Percentiles rank a stretch among this genome's conserved stretches.
These are phyloP conservation scores for Neonectria ditissima DNA, from an alignment of 2,329 filamentous ascomycete species.

Conservation along the genomic window DNA sequence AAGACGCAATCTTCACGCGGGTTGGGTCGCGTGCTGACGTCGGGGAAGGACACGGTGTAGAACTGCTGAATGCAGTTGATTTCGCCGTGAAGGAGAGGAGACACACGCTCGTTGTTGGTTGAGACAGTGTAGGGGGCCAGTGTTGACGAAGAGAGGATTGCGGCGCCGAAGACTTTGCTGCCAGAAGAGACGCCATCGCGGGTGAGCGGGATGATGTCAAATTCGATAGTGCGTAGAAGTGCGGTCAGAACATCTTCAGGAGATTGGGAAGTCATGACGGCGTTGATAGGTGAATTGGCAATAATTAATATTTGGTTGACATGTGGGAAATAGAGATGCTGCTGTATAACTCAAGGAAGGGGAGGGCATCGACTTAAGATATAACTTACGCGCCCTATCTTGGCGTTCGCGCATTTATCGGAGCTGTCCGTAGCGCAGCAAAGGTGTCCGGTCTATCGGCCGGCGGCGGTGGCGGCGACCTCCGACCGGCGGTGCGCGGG, in stretches of 20 bases:
- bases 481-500: not conserved
- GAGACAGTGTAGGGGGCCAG: constrained; percentile 61
- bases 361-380: not conserved
- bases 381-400: not conserved
- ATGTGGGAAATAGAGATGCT: not conserved
- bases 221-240: constrained; percentile 58
- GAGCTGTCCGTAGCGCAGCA: not conserved
- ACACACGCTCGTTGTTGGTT: constrained; percentile 67
- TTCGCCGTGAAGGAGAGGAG: constrained; percentile 69
- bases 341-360: not conserved
- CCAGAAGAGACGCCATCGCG: constrained; percentile 61
- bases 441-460: not conserved
- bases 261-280: constrained; percentile 9
- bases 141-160: constrained; percentile 59
- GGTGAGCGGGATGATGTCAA: constrained; percentile 64
- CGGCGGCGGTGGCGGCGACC: constrained; percentile 2
- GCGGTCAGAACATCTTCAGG: constrained; percentile 50
- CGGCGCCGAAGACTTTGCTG: constrained; percentile 68
- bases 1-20: constrained; percentile 64
- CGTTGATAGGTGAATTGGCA: not conserved
- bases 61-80: constrained; percentile 72
- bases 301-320: not conserved
- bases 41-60: constrained; percentile 55
- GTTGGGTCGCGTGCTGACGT: constrained; percentile 52
- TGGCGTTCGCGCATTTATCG: not conserved